Conservation (phyloP, 441 rosid species). For the Pelargonium fulgidum region DNA sequence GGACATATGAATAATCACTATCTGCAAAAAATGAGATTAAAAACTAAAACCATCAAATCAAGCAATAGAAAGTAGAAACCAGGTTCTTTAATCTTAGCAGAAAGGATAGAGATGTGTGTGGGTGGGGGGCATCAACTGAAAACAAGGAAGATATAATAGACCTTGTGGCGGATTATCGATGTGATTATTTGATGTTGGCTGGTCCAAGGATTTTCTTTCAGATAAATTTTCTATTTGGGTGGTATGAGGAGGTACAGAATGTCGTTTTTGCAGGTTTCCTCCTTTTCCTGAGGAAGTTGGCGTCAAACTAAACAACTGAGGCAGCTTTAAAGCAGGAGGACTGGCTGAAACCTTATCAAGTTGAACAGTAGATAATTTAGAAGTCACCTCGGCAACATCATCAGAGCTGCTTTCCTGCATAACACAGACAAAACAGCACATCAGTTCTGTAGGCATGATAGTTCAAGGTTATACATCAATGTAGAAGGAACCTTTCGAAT, state of each 20-base stretch:
- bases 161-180: slow-evolving; percentile 59
- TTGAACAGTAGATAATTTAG: slow-evolving; percentile 64
- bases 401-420: slow-evolving; percentile 67
- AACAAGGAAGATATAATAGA: slow-evolving; percentile 32
- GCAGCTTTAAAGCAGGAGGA: slow-evolving; percentile 77
- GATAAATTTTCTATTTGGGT: slow-evolving; percentile 57
- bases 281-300: slow-evolving; percentile 87
- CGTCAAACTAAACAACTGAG: slow-evolving; percentile 84
- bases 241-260: slow-evolving; percentile 44
- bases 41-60: slow-evolving; percentile 21
- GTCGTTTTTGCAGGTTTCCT: slow-evolving; percentile 70
- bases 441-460: slow-evolving; percentile 7
- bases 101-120: slow-evolving; percentile 11
- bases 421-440: slow-evolving; percentile 18
- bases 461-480: slow-evolving; percentile 8
- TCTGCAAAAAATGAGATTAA: slow-evolving; percentile 45
- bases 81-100: background rate
- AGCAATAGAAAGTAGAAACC: background rate
- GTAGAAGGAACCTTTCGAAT: background rate
- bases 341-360: slow-evolving; percentile 73
- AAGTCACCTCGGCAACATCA: slow-evolving; percentile 64
- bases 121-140: background rate
- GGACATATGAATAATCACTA: slow-evolving; percentile 50
- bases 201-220: slow-evolving; percentile 55
- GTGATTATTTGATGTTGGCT: slow-evolving; percentile 42